Conservation (phyloP, 768 basidiomycete genomes). For the Russula abietina region DNA sequence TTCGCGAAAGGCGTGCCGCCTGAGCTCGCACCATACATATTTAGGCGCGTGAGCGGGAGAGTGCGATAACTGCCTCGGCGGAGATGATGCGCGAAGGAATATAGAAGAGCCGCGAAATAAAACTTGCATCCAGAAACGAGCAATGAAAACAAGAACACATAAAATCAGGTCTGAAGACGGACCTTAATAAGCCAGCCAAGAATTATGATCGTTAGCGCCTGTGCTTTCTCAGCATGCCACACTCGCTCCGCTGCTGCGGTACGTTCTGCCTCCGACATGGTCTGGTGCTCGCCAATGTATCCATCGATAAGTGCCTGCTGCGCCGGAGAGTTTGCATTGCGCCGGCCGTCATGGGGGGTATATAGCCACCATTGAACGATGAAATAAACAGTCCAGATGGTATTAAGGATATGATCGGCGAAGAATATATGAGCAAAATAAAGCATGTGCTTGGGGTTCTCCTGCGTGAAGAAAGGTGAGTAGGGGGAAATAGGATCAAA, state of each 20-base stretch:
- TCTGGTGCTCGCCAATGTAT: constrained; percentile 37
- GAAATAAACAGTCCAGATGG: constrained; percentile 90
- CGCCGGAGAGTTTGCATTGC: constrained; percentile 75
- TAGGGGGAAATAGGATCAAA: constrained; percentile 5
- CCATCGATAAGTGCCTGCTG: constrained; percentile 77
- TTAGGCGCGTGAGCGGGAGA: constrained; percentile 46
- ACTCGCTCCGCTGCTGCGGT: constrained; percentile 68
- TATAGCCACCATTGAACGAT: constrained; percentile 86
- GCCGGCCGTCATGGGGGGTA: constrained; percentile 85
- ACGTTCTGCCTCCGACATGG: constrained; percentile 60
- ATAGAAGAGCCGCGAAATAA: constrained; percentile 85
- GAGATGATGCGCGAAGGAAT: constrained; percentile 90
- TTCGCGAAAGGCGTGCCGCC: constrained; percentile 16
- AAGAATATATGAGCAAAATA: constrained; percentile 91
- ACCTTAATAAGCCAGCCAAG: constrained; percentile 89
- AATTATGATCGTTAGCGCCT: constrained; percentile 69
- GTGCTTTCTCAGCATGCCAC: constrained; percentile 87
- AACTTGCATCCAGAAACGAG: constrained; percentile 43
- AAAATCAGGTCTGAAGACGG: constrained; percentile 26
- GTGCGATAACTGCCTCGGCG: constrained; percentile 86
- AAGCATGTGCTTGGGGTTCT: constrained; percentile 76
- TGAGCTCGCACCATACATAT: not conserved
- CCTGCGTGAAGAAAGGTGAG: constrained; percentile 44
- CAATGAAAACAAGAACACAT: not conserved
- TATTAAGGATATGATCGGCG: constrained; percentile 85